These are phyloP conservation scores for Eucalyptus dawsonii DNA, from an alignment of 345 rosid genomes.

Conservation along the genomic window DNA sequence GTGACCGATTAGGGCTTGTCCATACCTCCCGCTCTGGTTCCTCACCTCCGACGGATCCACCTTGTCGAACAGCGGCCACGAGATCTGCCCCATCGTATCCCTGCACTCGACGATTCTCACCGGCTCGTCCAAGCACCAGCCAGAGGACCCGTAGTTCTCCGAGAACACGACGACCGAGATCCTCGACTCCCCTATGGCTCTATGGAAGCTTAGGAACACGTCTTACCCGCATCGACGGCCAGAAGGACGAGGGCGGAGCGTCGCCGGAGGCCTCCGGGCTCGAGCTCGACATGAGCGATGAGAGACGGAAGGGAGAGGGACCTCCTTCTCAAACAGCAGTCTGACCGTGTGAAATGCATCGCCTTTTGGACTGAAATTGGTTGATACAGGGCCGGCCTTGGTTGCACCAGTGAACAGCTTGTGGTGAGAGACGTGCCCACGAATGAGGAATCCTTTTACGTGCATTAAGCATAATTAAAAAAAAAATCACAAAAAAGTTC, in stretches of 20 bases:
- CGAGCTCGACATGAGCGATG: too few relatives aligned
- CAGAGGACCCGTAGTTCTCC: background rate
- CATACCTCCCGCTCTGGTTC: background rate
- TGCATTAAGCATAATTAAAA: too few relatives aligned
- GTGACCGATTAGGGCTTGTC: background rate
- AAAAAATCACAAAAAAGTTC: background rate
- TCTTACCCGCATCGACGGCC: background rate
- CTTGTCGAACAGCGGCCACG: conserved; percentile 4
- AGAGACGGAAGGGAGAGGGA: too few relatives aligned
- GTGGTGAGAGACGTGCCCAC: background rate
- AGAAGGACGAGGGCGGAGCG: background rate
- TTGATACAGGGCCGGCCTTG: too few relatives aligned
- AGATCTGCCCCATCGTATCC: background rate
- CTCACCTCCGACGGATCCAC: conserved; percentile 5
- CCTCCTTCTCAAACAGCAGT: too few relatives aligned
- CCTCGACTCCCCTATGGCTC: conserved; percentile 1
- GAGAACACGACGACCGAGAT: background rate
- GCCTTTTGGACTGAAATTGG: too few relatives aligned
- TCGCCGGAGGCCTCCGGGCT: too few relatives aligned
- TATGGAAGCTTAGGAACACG: conserved; percentile 14
- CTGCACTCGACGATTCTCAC: background rate
- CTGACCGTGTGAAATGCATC: too few relatives aligned
- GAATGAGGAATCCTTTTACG: background rate
- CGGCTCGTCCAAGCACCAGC: conserved; percentile 13
- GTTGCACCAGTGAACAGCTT: too few relatives aligned